Evolutionary conservation across 176 grass and related monocot genomes (phyloP).

Genomic region (Carex pumila): DNA sequence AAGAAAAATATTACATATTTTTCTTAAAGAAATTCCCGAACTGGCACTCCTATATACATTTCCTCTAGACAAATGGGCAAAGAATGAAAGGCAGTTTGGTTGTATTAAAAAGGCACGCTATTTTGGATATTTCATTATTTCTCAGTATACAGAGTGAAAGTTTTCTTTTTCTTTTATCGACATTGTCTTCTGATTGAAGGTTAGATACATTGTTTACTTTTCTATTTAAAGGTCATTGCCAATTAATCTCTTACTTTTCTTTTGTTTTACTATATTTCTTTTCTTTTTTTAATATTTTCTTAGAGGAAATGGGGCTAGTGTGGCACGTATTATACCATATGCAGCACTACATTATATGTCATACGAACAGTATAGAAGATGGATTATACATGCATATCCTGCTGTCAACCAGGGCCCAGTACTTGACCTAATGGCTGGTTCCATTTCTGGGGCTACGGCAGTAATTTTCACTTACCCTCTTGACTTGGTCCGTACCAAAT

Average conservation of each 20-base stretch:
- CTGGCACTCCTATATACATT: not conserved
- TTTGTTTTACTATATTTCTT: slow-evolving; percentile 3
- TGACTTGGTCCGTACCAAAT: slow-evolving; percentile 87
- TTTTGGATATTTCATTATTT: not conserved
- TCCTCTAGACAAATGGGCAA: not conserved
- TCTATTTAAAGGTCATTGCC: not conserved
- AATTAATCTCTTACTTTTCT: not conserved
- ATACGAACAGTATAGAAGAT: slow-evolving; percentile 94
- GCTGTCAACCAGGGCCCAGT: slow-evolving; percentile 70
- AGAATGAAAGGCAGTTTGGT: not conserved
- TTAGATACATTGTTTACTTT: not conserved
- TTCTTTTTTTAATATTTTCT: slow-evolving; percentile 16
- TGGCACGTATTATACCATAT: slow-evolving; percentile 95
- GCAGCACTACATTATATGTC: slow-evolving; percentile 97
- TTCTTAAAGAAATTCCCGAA: not conserved
- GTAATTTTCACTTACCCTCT: slow-evolving; percentile 94
- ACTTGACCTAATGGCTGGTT: slow-evolving; percentile 78
- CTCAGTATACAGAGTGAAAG: not conserved
- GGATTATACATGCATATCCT: slow-evolving; percentile 86
- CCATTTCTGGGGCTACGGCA: slow-evolving; percentile 87
- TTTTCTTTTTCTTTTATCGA: not conserved
- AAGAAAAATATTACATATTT: not conserved
- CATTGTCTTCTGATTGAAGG: not conserved
- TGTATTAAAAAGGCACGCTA: not conserved
- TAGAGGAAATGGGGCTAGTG: slow-evolving; percentile 91